These are phyloP conservation scores for Eremochloa ophiuroides DNA, from an alignment of 176 grass and related monocot species.

Conservation along the genomic window DNA sequence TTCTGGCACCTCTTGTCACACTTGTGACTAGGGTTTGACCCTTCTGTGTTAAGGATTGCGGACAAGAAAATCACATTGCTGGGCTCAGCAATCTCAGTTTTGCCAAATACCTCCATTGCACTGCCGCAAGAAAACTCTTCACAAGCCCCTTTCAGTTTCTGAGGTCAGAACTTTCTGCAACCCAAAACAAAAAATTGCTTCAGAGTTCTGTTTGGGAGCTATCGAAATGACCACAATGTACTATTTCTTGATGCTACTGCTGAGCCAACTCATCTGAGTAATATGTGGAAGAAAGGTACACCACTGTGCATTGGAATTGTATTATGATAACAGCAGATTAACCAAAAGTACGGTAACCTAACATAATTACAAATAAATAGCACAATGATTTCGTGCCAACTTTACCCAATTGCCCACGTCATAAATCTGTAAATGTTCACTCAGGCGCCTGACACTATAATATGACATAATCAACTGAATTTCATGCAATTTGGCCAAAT, in stretches of 20 bases:
- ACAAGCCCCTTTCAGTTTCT: conserved; percentile 28
- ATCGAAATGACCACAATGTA: conserved; percentile 4
- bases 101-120: conserved; percentile 94
- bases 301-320: background rate
- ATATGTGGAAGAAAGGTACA: background rate
- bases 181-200: conserved; percentile 70
- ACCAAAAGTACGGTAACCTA: background rate
- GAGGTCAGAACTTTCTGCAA: conserved; percentile 66
- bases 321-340: background rate
- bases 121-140: conserved; percentile 27
- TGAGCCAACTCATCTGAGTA: background rate
- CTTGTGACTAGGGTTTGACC: conserved; percentile 77
- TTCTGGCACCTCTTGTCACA: conserved; percentile 96
- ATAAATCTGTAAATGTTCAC: background rate
- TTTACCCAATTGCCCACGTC: background rate
- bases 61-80: conserved; percentile 99
- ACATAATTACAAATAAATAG: background rate
- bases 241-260: conserved; percentile 9
- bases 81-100: conserved; percentile 90
- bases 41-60: conserved; percentile 82
- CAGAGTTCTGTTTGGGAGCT: conserved; percentile 47
- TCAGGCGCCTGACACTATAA: background rate
- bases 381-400: background rate
- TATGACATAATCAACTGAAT: background rate
- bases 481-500: background rate